phyloP scores from a whole-genome alignment of 768 basidiomycete species.

The Xerocomus potaroensis region DNA sequence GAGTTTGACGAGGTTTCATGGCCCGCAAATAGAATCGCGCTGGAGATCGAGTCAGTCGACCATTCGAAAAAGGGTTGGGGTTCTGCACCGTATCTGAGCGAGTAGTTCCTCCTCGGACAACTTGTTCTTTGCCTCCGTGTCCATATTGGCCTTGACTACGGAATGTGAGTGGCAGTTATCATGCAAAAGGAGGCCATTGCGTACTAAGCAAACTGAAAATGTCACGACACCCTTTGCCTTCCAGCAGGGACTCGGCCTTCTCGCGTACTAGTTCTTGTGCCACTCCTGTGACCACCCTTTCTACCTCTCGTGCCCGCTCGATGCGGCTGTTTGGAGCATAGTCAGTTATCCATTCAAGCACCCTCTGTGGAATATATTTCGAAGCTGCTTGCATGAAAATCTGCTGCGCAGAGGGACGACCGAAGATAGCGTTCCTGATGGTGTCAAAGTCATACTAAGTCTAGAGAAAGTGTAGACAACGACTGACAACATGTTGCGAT shows the following conservation, averaged over 20 bases:
- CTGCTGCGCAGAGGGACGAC: constrained; percentile 13
- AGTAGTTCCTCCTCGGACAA: constrained; percentile 12
- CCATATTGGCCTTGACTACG: constrained; percentile 30
- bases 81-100: constrained; percentile 15
- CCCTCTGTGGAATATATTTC: constrained; percentile 11
- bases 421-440: constrained; percentile 14
- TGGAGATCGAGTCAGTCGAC: constrained; percentile 8
- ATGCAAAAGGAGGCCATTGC: background rate
- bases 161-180: background rate
- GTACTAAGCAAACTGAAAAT: constrained; percentile 39
- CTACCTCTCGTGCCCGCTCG: constrained; percentile 16
- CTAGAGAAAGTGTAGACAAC: background rate
- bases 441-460: constrained; percentile 14
- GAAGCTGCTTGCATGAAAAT: constrained; percentile 14
- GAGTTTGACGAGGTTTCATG: constrained; percentile 49
- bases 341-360: constrained; percentile 34
- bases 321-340: constrained; percentile 21
- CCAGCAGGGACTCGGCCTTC: constrained; percentile 10
- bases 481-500: constrained; percentile 13
- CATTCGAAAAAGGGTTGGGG: background rate
- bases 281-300: constrained; percentile 1
- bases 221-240: constrained; percentile 19
- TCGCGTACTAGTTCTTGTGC: constrained; percentile 19
- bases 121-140: constrained; percentile 20
- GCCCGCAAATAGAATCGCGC: constrained; percentile 48